phyloP scores from a whole-genome alignment of 1,284 basidiomycete genomes.

The Butyriboletus appendiculatus region DNA sequence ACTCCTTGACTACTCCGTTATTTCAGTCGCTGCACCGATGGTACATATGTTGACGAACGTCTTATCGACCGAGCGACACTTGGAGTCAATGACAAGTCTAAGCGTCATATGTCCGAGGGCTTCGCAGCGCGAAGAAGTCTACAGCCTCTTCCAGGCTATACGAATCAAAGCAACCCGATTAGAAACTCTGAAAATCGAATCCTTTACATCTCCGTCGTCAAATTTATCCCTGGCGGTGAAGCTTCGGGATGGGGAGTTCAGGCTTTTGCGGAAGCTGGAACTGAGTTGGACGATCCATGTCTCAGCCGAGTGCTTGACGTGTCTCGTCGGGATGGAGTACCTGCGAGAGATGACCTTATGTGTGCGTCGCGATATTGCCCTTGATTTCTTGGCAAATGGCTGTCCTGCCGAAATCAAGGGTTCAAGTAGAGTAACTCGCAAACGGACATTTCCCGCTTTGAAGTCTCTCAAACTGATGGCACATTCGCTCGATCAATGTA shows the following conservation, averaged over 20 bases:
- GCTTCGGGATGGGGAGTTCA: slow-evolving; percentile 21
- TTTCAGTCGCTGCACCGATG: slow-evolving; percentile 23
- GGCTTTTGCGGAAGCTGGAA: slow-evolving; percentile 23
- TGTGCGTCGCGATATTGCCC: slow-evolving; percentile 22
- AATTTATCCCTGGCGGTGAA: slow-evolving; percentile 19
- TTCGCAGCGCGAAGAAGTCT: slow-evolving; percentile 16
- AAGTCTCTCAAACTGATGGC: slow-evolving; percentile 25
- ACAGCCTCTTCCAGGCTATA: slow-evolving; percentile 26
- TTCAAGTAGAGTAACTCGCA: not conserved
- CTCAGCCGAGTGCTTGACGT: slow-evolving; percentile 25
- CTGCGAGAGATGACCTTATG: slow-evolving; percentile 25
- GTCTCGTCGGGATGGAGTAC: slow-evolving; percentile 21
- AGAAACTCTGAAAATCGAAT: slow-evolving; percentile 25
- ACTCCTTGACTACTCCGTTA: slow-evolving; percentile 28
- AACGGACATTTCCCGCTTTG: slow-evolving; percentile 22
- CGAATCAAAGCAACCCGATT: slow-evolving; percentile 21
- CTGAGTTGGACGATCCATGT: slow-evolving; percentile 27
- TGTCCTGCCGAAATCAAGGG: not conserved
- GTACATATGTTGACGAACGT: slow-evolving; percentile 23
- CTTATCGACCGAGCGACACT: slow-evolving; percentile 19
- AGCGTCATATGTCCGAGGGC: slow-evolving; percentile 30
- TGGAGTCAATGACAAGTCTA: slow-evolving; percentile 24
- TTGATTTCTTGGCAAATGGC: slow-evolving; percentile 17
- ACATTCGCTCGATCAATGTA: slow-evolving; percentile 31
- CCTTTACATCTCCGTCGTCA: slow-evolving; percentile 19